These are phyloP conservation scores for Cladosporium sp. DNA, from an alignment of 2,329 filamentous ascomycete species.

Conservation along the genomic window DNA sequence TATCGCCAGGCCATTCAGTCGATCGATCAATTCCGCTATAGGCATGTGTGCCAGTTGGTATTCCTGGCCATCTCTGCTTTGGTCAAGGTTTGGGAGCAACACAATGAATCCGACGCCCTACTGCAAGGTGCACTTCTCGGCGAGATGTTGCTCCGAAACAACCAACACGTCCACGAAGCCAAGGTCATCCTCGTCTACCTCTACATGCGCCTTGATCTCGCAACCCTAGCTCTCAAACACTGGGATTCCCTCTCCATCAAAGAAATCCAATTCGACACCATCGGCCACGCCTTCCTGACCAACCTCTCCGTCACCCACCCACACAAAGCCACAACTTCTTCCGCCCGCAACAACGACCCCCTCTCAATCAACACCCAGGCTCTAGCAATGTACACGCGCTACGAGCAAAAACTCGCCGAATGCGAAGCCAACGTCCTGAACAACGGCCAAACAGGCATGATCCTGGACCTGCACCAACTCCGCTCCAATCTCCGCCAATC, in stretches of 20 bases:
- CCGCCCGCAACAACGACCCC: conserved; percentile 24
- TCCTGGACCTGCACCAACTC: conserved; percentile 34
- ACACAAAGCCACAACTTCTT: conserved; percentile 19
- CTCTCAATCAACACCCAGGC: conserved; percentile 25
- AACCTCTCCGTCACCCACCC: conserved; percentile 30
- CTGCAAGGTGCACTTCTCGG: conserved; percentile 29
- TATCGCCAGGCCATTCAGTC: conserved; percentile 9
- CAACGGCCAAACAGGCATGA: conserved; percentile 32
- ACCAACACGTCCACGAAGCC: conserved; percentile 30
- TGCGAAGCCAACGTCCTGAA: conserved; percentile 27
- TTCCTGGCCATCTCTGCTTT: conserved; percentile 32
- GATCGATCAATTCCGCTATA: conserved; percentile 12
- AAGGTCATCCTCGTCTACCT: conserved; percentile 32
- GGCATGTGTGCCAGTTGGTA: conserved; percentile 12
- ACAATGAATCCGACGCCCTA: conserved; percentile 19
- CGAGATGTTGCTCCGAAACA: conserved; percentile 25
- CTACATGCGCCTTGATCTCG: conserved; percentile 31
- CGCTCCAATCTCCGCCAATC: conserved; percentile 27
- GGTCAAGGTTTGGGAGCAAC: conserved; percentile 23
- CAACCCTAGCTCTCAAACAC: conserved; percentile 26
- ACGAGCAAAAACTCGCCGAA: conserved; percentile 31
- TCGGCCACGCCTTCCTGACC: conserved; percentile 32
- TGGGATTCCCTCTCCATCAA: conserved; percentile 33
- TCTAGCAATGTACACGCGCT: conserved; percentile 27
- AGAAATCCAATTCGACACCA: conserved; percentile 34